Conservation (phyloP, 306 rosid genomes). For the Ormosia semicastrata region DNA sequence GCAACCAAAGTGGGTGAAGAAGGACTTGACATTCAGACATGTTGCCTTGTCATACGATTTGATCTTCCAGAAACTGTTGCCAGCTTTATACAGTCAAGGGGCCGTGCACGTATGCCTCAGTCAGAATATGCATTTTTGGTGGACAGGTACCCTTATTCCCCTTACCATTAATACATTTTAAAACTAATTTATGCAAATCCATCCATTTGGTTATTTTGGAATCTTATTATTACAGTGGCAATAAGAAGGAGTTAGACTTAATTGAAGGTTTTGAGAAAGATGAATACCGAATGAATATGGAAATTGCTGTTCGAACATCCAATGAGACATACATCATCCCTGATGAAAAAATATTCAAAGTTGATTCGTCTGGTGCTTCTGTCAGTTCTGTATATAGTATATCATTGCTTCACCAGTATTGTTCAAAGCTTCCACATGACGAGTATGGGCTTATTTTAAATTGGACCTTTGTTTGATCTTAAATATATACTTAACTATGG, state of each 20-base stretch:
- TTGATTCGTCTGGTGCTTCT: slow-evolving; percentile 83
- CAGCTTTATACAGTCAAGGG: slow-evolving; percentile 98
- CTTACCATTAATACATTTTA: slow-evolving; percentile 16
- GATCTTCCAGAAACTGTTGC: slow-evolving; percentile 98
- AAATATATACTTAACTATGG: slow-evolving; percentile 21
- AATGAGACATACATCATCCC: slow-evolving; percentile 48
- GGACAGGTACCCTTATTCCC: slow-evolving; percentile 64
- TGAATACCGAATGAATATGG: slow-evolving; percentile 70
- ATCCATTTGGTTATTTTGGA: slow-evolving; percentile 3
- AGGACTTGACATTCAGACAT: slow-evolving; percentile 98
- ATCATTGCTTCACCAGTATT: slow-evolving; percentile 76
- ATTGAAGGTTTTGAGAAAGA: slow-evolving; percentile 56
- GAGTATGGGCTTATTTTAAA: slow-evolving; percentile 58
- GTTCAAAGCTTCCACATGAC: slow-evolving; percentile 90
- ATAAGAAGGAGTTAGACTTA: slow-evolving; percentile 64
- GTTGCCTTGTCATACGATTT: slow-evolving; percentile 90
- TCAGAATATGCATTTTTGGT: slow-evolving; percentile 92
- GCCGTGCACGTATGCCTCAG: slow-evolving; percentile 92
- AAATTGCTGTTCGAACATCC: slow-evolving; percentile 62
- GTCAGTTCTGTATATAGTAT: slow-evolving; percentile 71
- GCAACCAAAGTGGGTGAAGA: slow-evolving; percentile 99
- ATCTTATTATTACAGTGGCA: slow-evolving; percentile 54
- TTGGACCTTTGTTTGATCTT: slow-evolving; percentile 20
- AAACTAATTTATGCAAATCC: slow-evolving; percentile 22
- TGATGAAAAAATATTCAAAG: slow-evolving; percentile 64